Percentiles rank a stretch among this genome's conserved stretches.
These are phyloP conservation scores for Chimonanthus praecox DNA, from an alignment of 164 flowering plant genomes.

Conservation along the genomic window DNA sequence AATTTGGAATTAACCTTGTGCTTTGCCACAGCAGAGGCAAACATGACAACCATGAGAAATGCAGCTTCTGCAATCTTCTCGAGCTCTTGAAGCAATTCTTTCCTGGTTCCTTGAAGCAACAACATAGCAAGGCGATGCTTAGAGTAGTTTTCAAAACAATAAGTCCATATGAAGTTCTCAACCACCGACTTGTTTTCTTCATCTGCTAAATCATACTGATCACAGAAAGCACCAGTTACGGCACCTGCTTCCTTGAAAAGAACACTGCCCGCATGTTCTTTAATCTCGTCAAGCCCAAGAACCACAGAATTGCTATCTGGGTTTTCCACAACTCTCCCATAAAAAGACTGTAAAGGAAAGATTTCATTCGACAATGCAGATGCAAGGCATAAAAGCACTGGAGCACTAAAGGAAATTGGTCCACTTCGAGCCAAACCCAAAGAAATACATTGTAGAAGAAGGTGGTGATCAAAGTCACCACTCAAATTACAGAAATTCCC, in stretches of 20 bases:
- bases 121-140: slow-evolving; percentile 50
- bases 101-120: slow-evolving; percentile 35
- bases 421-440: slow-evolving; percentile 71
- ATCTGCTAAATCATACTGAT: slow-evolving; percentile 57
- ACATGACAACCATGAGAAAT: slow-evolving; percentile 89
- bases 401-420: slow-evolving; percentile 29
- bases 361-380: slow-evolving; percentile 56
- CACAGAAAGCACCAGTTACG: slow-evolving; percentile 66
- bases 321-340: slow-evolving; percentile 22
- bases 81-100: slow-evolving; percentile 45
- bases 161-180: slow-evolving; percentile 70
- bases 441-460: slow-evolving; percentile 59
- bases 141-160: slow-evolving; percentile 55
- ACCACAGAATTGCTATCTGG: slow-evolving; percentile 10
- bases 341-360: slow-evolving; percentile 56
- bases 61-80: slow-evolving; percentile 91
- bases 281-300: slow-evolving; percentile 28
- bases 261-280: slow-evolving; percentile 45
- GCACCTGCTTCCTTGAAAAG: slow-evolving; percentile 85
- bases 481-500: slow-evolving; percentile 7
- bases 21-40: slow-evolving; percentile 77
- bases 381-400: slow-evolving; percentile 53
- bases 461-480: slow-evolving; percentile 19
- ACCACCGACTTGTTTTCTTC: slow-evolving; percentile 51
- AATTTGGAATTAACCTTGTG: slow-evolving; percentile 38